Evolutionary conservation across 768 basidiomycete genomes (phyloP), one percentile per base, ranked within the genome.

Genomic region (Leccinellum rugosiceps): DNA sequence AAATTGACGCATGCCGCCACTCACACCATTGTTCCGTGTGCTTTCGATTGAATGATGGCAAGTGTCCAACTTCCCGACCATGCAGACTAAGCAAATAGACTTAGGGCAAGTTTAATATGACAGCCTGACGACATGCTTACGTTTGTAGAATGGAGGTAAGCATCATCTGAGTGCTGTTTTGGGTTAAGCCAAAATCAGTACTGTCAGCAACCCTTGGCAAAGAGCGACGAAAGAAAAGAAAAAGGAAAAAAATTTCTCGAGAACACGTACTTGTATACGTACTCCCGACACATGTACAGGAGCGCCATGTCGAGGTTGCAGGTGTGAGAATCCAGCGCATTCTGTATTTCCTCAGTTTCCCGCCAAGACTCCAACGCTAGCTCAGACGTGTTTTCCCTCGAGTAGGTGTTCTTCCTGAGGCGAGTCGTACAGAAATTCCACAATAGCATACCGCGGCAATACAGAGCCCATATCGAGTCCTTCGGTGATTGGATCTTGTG

Each of bases 1-100:
- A 43, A 57, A 41, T 11, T 28, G 21, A 38, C 31, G 15, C 35
- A 15, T 7, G 6, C 11, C 53, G 26, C 41, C 19, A 84, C 88
- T 69, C 72, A 92, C 90, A 76, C 90, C 90, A 92, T 64, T 91
- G 87, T 62, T 87, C 83, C 0, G 86, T 84, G 57, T 90, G 86
- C 63, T 83, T 82, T 6, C 83, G 83, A 57, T 82, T 88, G 75
- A 88, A 86, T 32, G 83, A 76, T 23, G 83, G 84, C 23, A 76
- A 68, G 43, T 70, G 67, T 26, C 76, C 76, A 46, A 70, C 74
- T 50, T 80, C 78, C 44, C 81, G 73, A 25, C 82, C 81, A 62
- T 84, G 83, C 60, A 87, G 67, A 53, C 82, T 81, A 55, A 21
- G 28, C 41, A 8, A 71, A 67, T 71, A 74, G 61, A 52, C 26